Evolutionary conservation across 192 early-diverging fungal species (phyloP), one percentile per base, ranked within the genome.

Genomic region (Backusella liffmaniae): DNA sequence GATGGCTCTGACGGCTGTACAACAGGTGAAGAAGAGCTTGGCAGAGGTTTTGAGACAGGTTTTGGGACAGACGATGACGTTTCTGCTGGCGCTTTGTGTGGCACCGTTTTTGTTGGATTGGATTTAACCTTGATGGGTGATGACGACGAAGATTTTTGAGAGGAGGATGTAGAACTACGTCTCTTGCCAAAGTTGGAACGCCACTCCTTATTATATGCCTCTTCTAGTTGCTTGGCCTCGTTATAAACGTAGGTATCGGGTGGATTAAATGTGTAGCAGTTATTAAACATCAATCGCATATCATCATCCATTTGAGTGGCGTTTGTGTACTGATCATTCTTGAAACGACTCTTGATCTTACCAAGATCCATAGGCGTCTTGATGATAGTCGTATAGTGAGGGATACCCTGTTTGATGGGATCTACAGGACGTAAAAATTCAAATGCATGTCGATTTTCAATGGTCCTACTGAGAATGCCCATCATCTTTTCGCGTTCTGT

Each of bases 181-280:
- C 36, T 53, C 15, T 66, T 75, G 23, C 86, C 86, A 86, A 86
- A 84, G n/a, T 72, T 68, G 2, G 23, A n/a, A 1, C 76, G 72
- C 66, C 86, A 88, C 82, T 75, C 84, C 80, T 10, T 78, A n/a
- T 30, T 91, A 79, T 92, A 94, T 18, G 69, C 75, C 0, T 78
- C 73, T 49, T 91, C 85, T 0, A 96, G 65, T 0, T 78, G 73
- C 68, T 87, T 76, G 15, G 91, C 89, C 83, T 92, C 87, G 10
- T 84, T 82, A 67, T 91, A 83, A 0, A 96, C 94, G 39, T 84
- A 87, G 5, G 90, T 91, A 59, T 81, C 82, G 0, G 86, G 82
- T n/a, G 89, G 89, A 80, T 97, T 97, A 68, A 93, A 97, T 1
- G 68, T 74, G 56, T 79, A 90, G 69, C 91, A 92, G 73, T 92